These are phyloP conservation scores for Trichoderma sp. DNA, from an alignment of 2,329 filamentous ascomycete species.

Conservation along the genomic window DNA sequence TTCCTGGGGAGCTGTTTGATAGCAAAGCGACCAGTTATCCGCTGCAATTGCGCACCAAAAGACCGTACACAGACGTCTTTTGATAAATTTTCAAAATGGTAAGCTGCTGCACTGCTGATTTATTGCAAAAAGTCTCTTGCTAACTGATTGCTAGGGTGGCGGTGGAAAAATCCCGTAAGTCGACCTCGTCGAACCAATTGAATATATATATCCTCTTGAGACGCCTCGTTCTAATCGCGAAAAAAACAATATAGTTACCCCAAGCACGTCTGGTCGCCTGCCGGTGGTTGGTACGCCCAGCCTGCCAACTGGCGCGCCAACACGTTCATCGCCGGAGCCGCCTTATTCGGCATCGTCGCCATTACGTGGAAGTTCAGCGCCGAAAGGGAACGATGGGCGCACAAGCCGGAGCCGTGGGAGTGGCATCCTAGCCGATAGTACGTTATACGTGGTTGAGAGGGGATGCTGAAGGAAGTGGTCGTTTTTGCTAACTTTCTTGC, in stretches of 20 bases:
- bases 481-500: not conserved
- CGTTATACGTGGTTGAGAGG: conserved; percentile 34
- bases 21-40: not conserved
- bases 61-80: conserved; percentile 31
- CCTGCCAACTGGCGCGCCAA: conserved; percentile 94
- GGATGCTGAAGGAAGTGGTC: too few relatives aligned
- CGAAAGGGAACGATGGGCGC: conserved; percentile 67
- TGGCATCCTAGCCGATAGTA: conserved; percentile 86
- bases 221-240: not conserved
- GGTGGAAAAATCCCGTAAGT: conserved; percentile 64
- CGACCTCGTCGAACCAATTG: conserved; percentile 37
- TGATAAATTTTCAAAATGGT: conserved; percentile 55
- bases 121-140: conserved; percentile 23
- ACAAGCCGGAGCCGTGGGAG: conserved; percentile 70
- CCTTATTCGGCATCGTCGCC: conserved; percentile 65
- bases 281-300: conserved; percentile 96
- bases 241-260: conserved; percentile 63
- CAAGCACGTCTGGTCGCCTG: conserved; percentile 98
- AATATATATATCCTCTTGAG: not conserved
- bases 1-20: not conserved
- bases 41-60: conserved; percentile 30
- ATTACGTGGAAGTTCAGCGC: conserved; percentile 71
- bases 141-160: conserved; percentile 61
- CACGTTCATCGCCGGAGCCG: conserved; percentile 70
- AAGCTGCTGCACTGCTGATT: conserved; percentile 49